Conservation (phyloP, 257 asterid species). For the Gentiana macrophylla region DNA sequence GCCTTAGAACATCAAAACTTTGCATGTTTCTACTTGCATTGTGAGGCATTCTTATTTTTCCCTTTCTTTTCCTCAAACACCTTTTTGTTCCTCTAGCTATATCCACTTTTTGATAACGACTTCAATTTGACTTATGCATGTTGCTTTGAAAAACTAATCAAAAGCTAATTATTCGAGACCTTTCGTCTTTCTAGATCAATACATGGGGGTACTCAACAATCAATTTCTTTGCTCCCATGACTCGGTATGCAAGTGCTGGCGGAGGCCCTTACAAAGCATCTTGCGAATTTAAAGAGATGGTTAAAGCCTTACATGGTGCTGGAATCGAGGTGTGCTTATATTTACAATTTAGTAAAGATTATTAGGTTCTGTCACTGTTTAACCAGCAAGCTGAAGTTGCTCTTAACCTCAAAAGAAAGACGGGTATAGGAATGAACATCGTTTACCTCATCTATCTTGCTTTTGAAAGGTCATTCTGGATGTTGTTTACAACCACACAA, state of each 20-base stretch:
- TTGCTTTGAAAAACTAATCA: slow-evolving; percentile 2
- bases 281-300: slow-evolving; percentile 82
- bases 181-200: slow-evolving; percentile 46
- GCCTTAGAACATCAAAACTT: too few species aligned
- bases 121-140: background rate
- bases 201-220: slow-evolving; percentile 98
- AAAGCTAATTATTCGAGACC: slow-evolving; percentile 14
- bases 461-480: slow-evolving; percentile 77
- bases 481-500: slow-evolving; percentile 94
- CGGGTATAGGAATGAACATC: slow-evolving; percentile 1
- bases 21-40: too few species aligned
- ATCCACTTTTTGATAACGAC: too few species aligned
- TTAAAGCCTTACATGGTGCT: slow-evolving; percentile 83
- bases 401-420: background rate
- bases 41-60: too few species aligned
- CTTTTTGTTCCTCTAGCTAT: too few species aligned
- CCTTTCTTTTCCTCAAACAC: too few species aligned
- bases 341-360: slow-evolving; percentile 8
- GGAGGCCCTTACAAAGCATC: slow-evolving; percentile 85
- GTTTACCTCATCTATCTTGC: slow-evolving; percentile 10
- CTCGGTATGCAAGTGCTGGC: slow-evolving; percentile 89
- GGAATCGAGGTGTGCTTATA: slow-evolving; percentile 73
- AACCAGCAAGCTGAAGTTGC: background rate
- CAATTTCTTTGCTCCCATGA: slow-evolving; percentile 97
- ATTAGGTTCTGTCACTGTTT: background rate